Evolutionary conservation across 257 asterid species (phyloP), one percentile per base, ranked within the genome.

Genomic region (Lantana camara): DNA sequence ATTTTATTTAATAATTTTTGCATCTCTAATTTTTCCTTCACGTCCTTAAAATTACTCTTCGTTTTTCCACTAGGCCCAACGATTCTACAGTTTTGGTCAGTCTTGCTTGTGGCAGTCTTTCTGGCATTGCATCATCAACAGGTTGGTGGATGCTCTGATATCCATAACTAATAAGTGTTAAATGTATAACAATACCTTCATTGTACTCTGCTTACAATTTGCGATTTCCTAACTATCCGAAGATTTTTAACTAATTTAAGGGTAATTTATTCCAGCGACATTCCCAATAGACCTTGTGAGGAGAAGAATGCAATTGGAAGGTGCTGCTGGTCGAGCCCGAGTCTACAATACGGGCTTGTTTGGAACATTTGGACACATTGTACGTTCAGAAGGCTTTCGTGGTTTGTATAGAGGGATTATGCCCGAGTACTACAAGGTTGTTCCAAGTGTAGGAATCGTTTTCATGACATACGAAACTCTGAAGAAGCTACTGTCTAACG

Each of bases 211-310:
- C 3, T 47, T 19, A 2, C 54, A 24, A 47, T 47, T 47, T 19
- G 29, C n/a, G 29, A 47, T 15, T 1, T 17, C 9, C 21, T 9
- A 47, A 19, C 23, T 27, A 54, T 30, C 15, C 0, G 12, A 20
- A 44, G 27, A n/a, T n/a, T n/a, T n/a, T n/a, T n/a, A n/a, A n/a
- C n/a, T n/a, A 27, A 27, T 27, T 27, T 27, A 27, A 2, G 5
- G 4, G 5, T 27, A 27, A 27, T 27, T 30, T 3, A 22, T 9
- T 80, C 59, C 86, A 87, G 95, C 81, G 15, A 87, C 91, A 49
- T 87, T 87, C 61, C 95, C 95, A 9, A 63, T 87, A 78, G 95
- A 87, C 71, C 91, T 87, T n/a, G 84, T 87, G 75, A 84, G 95
- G 73, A 80, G 95, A 72, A 80, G 95, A 72, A 87, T 75, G 85